A percentile compares a stretch with the other conserved stretches of the same genome.
These are phyloP conservation scores for Zizania latifolia DNA, from an alignment of 176 grass and related monocot genomes.

Conservation along the genomic window DNA sequence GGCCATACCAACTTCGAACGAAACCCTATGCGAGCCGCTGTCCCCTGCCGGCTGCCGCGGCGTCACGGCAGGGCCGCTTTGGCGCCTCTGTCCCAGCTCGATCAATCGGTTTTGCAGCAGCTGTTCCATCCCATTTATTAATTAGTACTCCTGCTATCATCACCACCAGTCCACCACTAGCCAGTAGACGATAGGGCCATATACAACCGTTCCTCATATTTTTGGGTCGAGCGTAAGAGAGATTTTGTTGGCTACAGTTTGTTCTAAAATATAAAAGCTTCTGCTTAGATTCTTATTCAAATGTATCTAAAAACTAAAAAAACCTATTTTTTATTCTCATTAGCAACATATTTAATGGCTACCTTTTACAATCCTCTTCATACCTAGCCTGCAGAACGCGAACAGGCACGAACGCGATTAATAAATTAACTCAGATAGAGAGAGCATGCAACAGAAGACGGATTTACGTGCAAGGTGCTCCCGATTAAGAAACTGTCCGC, in stretches of 20 bases:
- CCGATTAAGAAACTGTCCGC: conserved; percentile 31
- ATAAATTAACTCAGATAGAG: conserved; percentile 15
- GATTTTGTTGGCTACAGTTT: too few relatives aligned
- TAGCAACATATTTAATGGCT: too few relatives aligned
- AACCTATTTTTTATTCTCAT: too few relatives aligned
- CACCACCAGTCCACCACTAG: neutral
- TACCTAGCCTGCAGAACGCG: too few relatives aligned
- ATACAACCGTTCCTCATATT: too few relatives aligned
- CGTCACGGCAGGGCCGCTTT: conserved; percentile 51
- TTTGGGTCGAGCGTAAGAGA: too few relatives aligned
- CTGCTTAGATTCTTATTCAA: too few relatives aligned
- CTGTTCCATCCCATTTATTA: conserved; percentile 11
- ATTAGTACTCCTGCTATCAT: neutral
- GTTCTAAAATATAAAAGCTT: too few relatives aligned
- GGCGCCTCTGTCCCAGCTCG: conserved; percentile 57
- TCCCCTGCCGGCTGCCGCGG: conserved; percentile 48
- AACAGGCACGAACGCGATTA: conserved; percentile 1
- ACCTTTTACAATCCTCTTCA: too few relatives aligned
- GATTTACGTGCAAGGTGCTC: conserved; percentile 47
- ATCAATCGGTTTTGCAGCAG: neutral
- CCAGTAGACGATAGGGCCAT: too few relatives aligned
- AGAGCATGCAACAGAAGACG: too few relatives aligned
- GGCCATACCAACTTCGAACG: neutral
- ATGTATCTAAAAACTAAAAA: too few relatives aligned
- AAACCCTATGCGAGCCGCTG: conserved; percentile 37